Conservation (phyloP, 2,329 filamentous ascomycete genomes). For the Fusarium tjaetaba region DNA sequence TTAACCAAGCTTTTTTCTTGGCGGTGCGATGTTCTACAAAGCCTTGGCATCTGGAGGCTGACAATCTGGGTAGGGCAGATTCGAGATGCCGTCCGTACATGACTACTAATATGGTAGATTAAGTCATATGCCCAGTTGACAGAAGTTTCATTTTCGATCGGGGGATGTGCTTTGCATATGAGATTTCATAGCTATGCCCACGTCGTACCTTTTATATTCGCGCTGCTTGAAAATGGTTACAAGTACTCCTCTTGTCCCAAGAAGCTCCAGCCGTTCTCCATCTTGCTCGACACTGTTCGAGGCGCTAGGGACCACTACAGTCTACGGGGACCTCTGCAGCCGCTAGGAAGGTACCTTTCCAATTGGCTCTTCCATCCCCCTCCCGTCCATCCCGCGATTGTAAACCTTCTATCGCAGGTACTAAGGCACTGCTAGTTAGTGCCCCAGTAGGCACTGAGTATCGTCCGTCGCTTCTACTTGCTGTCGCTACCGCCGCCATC, state of each 20-base stretch:
- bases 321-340: slow-evolving; percentile 13
- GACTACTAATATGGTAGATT: background rate
- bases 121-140: background rate
- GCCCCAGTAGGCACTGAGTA: background rate
- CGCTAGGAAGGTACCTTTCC: slow-evolving; percentile 28
- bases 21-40: slow-evolving; percentile 36
- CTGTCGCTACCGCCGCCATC: slow-evolving; percentile 10
- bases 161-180: background rate
- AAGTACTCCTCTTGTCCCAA: background rate
- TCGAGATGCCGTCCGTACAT: slow-evolving; percentile 4
- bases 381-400: slow-evolving; percentile 27
- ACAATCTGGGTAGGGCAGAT: slow-evolving; percentile 25
- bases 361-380: slow-evolving; percentile 19
- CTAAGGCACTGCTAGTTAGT: slow-evolving; percentile 8
- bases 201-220: background rate
- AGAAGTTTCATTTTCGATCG: background rate
- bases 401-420: slow-evolving; percentile 33
- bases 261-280: background rate
- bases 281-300: slow-evolving; percentile 4
- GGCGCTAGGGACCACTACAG: slow-evolving; percentile 4
- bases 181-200: background rate
- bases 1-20: slow-evolving; percentile 48
- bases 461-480: slow-evolving; percentile 13
- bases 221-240: background rate
- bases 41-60: slow-evolving; percentile 42